Evolutionary conservation across 148 eudicot species (phyloP).

Genomic region (Diospyros kaki): DNA sequence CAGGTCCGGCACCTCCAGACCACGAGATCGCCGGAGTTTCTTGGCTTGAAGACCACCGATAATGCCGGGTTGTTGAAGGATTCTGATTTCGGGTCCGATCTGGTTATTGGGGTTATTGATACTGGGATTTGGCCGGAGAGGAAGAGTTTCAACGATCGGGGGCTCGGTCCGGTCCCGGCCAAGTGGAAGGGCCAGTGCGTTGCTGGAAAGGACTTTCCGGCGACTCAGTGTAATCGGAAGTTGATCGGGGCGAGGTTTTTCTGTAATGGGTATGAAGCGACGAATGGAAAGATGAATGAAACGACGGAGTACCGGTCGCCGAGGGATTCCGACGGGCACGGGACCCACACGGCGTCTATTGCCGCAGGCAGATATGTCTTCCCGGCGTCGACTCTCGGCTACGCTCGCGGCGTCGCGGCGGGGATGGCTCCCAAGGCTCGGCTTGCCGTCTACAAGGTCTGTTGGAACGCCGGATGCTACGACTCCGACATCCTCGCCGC

Average conservation of each 20-base stretch:
- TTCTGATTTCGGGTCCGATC: slow-evolving; percentile 91
- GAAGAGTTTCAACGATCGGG: slow-evolving; percentile 63
- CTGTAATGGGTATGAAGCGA: slow-evolving; percentile 57
- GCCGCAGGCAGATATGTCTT: slow-evolving; percentile 93
- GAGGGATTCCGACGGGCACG: slow-evolving; percentile 88
- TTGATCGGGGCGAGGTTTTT: slow-evolving; percentile 78
- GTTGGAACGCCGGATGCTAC: slow-evolving; percentile 91
- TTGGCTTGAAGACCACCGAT: slow-evolving; percentile 46
- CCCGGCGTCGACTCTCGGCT: slow-evolving; percentile 76
- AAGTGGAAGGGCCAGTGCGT: slow-evolving; percentile 76
- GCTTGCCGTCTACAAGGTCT: slow-evolving; percentile 80
- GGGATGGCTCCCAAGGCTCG: slow-evolving; percentile 97
- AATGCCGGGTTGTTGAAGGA: slow-evolving; percentile 56
- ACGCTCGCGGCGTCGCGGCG: slow-evolving; percentile 82
- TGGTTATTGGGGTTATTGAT: slow-evolving; percentile 77
- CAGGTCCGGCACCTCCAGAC: slow-evolving; percentile 65
- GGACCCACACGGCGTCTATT: slow-evolving; percentile 93
- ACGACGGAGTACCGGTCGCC: slow-evolving; percentile 56
- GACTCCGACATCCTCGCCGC: slow-evolving; percentile 94
- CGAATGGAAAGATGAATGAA: slow-evolving; percentile 75
- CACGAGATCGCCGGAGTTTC: slow-evolving; percentile 80
- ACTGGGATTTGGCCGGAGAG: slow-evolving; percentile 95
- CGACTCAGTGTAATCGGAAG: slow-evolving; percentile 55
- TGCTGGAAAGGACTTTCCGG: slow-evolving; percentile 25
- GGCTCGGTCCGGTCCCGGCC: slow-evolving; percentile 42